Percentiles rank a stretch among this genome's conserved stretches.
These are phyloP conservation scores for Picochlorum sp. DNA, from an alignment of 139 green algal genomes.

Conservation along the genomic window DNA sequence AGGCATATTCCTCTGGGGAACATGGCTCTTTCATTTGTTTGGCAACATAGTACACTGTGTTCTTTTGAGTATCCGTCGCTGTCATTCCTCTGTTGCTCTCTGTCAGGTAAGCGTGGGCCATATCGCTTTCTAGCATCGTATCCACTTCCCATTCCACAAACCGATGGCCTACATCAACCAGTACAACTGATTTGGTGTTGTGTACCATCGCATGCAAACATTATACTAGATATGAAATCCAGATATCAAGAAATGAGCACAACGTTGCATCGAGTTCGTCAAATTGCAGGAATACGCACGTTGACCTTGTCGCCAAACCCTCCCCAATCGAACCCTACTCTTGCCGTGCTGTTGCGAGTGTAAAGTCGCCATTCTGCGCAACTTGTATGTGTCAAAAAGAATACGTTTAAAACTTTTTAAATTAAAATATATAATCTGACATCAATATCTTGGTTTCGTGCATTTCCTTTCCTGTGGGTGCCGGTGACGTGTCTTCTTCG, in stretches of 20 bases:
- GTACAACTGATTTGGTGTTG: background rate
- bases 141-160: constrained; percentile 78
- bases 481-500: too few species aligned
- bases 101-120: constrained; percentile 66
- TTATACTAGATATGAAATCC: background rate
- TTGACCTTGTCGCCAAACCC: constrained; percentile 61
- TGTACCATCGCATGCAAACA: background rate
- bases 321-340: constrained; percentile 52
- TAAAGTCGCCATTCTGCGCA: constrained; percentile 27
- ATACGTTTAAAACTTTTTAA: too few species aligned
- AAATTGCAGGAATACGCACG: constrained; percentile 3
- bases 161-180: constrained; percentile 34
- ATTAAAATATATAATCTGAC: too few species aligned
- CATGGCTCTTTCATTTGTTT: constrained; percentile 50
- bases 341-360: constrained; percentile 81
- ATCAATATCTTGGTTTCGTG: too few species aligned
- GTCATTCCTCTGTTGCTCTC: constrained; percentile 78
- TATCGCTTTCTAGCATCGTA: constrained; percentile 70
- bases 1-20: constrained; percentile 75
- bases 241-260: background rate
- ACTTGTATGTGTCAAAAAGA: too few species aligned
- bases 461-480: too few species aligned
- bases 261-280: too few species aligned
- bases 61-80: constrained; percentile 89
- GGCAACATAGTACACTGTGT: constrained; percentile 80